phyloP scores from a whole-genome alignment of 2,329 filamentous ascomycete species.

The Harringtonia aguacate region DNA sequence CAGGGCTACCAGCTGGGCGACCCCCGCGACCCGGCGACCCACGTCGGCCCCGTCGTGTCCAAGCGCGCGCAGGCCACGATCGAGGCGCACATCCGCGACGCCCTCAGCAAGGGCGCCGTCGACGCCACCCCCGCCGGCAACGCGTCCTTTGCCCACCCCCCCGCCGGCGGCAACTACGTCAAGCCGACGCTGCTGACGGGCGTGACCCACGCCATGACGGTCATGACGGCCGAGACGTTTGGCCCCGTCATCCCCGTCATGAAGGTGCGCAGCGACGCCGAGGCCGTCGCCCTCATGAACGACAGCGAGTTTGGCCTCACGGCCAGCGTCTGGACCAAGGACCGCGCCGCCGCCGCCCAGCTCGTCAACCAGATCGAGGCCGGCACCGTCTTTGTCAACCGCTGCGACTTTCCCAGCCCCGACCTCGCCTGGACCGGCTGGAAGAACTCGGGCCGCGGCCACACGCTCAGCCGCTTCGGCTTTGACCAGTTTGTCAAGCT shows the following conservation, averaged over 20 bases:
- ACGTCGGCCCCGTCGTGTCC: conserved; percentile 83
- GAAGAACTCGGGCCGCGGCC: conserved; percentile 92
- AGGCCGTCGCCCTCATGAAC: conserved; percentile 82
- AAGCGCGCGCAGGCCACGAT: conserved; percentile 68
- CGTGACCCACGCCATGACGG: conserved; percentile 71
- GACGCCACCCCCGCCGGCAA: conserved; percentile 71
- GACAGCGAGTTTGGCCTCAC: conserved; percentile 90
- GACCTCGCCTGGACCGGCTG: conserved; percentile 95
- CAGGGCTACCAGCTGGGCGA: conserved; percentile 80
- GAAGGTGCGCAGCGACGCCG: conserved; percentile 70
- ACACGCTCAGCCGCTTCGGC: conserved; percentile 79
- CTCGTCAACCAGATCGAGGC: conserved; percentile 76
- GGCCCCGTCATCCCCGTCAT: conserved; percentile 86
- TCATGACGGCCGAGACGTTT: conserved; percentile 94
- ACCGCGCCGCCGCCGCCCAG: conserved; percentile 62
- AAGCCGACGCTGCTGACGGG: conserved; percentile 71
- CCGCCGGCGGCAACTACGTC: conserved; percentile 77
- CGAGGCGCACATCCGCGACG: conserved; percentile 69
- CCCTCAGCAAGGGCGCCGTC: conserved; percentile 70
- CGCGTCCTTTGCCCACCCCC: conserved; percentile 60
- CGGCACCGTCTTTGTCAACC: conserved; percentile 92
- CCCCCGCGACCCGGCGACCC: conserved; percentile 65
- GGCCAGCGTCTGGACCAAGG: conserved; percentile 96
- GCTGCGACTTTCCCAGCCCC: conserved; percentile 83
- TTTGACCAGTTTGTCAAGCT: conserved; percentile 95